Evolutionary conservation across 768 basidiomycete species (phyloP).

Genomic region (Suillus alpinus): DNA sequence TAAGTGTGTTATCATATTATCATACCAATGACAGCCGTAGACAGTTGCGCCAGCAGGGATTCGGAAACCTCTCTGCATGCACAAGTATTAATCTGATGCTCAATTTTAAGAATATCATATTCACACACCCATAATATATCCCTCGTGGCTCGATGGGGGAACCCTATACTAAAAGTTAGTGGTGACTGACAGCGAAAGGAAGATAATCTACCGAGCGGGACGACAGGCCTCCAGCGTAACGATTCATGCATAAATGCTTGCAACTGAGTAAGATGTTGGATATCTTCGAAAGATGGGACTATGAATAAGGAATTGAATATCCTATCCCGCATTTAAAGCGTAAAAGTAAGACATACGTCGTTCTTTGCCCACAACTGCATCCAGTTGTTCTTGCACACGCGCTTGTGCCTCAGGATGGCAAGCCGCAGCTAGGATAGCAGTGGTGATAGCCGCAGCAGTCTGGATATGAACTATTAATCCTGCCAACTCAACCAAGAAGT

Average conservation of each 20-base stretch:
- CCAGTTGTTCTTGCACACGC: constrained; percentile 52
- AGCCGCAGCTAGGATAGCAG: constrained; percentile 52
- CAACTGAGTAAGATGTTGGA: constrained; percentile 24
- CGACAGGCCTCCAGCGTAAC: constrained; percentile 30
- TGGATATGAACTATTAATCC: constrained; percentile 9
- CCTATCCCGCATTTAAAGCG: neutral
- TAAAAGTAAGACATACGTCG: constrained; percentile 12
- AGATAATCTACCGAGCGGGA: constrained; percentile 13
- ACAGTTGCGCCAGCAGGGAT: constrained; percentile 24
- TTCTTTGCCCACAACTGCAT: constrained; percentile 43
- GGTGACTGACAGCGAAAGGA: neutral
- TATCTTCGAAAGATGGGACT: constrained; percentile 34
- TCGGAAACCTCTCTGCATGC: constrained; percentile 19
- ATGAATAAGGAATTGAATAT: neutral
- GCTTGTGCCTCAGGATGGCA: constrained; percentile 49
- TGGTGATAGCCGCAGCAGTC: constrained; percentile 50
- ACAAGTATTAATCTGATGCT: neutral
- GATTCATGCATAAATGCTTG: constrained; percentile 30
- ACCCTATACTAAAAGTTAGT: constrained; percentile 23
- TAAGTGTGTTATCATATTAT: too few relatives aligned
- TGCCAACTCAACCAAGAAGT: rapidly evolving
- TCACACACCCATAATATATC: constrained; percentile 52
- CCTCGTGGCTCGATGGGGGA: constrained; percentile 56
- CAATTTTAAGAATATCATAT: neutral
- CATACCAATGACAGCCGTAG: constrained; percentile 19